Evolutionary conservation across 345 rosid species (phyloP), one percentile per base, ranked within the genome.

Genomic region (Linum trigynum): DNA sequence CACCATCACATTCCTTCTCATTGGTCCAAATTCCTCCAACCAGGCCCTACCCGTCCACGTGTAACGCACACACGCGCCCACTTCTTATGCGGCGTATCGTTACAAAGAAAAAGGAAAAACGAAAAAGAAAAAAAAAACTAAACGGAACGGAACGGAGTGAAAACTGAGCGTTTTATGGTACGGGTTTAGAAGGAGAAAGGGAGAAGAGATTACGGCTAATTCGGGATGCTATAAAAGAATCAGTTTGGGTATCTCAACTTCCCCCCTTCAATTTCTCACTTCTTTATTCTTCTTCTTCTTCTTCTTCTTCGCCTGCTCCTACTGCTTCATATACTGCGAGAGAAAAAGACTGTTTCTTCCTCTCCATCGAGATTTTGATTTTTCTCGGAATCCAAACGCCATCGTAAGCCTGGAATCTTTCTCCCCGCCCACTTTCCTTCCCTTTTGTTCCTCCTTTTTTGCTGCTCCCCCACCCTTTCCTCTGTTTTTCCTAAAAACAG

Each of bases 161-260:
- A 1, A 11, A 43, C 9, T 43, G 62, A 78, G n/a, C 4, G 10
- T 55, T 61, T 42, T 5, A 41, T 58, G 35, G 53, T 60, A 66
- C 68, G 37, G 68, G 68, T 53, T 39, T 71, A 17, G 9, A 23
- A 23, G 32, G 32, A 23, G 32, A 23, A 23, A 23, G 32, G 32
- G 32, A 1, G 1, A 23, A 1, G 9, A 32, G n/a, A 59, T 62
- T 67, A 57, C 71, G 73, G 69, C 74, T 57, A 36, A 12, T 60
- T 64, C 12, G 66, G 74, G 71, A 75, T 79, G 78, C 82, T 81
- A 83, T 79, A 81, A 81, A 77, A 68, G 6, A 73, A 71, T 61
- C 63, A 12, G 73, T 66, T 63, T 53, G 41, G 36, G 62, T 61
- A n/a, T 39, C 56, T 56, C 68, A 42, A 39, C 4, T 55, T 5